These are phyloP conservation scores for Aspergillus sp. DNA, from an alignment of 2,329 filamentous ascomycete species.

Conservation along the genomic window DNA sequence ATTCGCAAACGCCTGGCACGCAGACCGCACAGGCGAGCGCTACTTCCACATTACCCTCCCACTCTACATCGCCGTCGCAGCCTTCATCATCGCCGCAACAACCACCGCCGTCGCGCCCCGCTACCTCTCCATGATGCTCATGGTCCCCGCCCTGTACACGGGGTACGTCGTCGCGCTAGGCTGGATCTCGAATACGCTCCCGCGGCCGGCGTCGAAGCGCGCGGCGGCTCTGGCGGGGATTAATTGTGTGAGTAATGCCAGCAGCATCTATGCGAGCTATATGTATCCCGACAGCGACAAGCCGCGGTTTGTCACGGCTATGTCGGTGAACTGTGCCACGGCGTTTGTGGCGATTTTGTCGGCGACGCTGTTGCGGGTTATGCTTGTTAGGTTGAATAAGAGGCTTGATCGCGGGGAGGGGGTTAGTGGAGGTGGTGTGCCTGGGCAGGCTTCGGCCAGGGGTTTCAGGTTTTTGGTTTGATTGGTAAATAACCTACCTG, in stretches of 20 bases:
- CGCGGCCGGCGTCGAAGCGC: slow-evolving; percentile 73
- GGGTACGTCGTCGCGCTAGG: slow-evolving; percentile 67
- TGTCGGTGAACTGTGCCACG: slow-evolving; percentile 68
- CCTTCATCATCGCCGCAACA: slow-evolving; percentile 67
- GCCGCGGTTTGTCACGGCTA: slow-evolving; percentile 55
- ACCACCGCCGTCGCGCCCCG: slow-evolving; percentile 61
- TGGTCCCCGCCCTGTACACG: slow-evolving; percentile 56
- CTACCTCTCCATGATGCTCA: slow-evolving; percentile 72
- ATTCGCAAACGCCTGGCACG: slow-evolving; percentile 67
- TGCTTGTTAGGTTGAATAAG: slow-evolving; percentile 43
- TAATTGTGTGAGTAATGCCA: slow-evolving; percentile 69
- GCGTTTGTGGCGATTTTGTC: slow-evolving; percentile 63
- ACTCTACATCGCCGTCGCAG: slow-evolving; percentile 59
- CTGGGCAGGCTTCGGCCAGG: no score
- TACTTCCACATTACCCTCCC: slow-evolving; percentile 67
- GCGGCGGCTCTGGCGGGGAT: slow-evolving; percentile 72
- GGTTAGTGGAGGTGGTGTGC: no score
- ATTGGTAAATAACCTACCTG: no score
- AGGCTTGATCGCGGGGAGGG: no score
- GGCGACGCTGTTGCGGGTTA: slow-evolving; percentile 62
- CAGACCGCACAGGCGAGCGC: slow-evolving; percentile 69
- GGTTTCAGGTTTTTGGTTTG: no score
- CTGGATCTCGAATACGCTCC: slow-evolving; percentile 76
- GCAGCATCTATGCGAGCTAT: slow-evolving; percentile 69
- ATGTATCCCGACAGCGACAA: slow-evolving; percentile 52